Base-by-base conservation (phyloP, 2,329 filamentous ascomycete species). In the Xylariaceae sp. region DNA sequence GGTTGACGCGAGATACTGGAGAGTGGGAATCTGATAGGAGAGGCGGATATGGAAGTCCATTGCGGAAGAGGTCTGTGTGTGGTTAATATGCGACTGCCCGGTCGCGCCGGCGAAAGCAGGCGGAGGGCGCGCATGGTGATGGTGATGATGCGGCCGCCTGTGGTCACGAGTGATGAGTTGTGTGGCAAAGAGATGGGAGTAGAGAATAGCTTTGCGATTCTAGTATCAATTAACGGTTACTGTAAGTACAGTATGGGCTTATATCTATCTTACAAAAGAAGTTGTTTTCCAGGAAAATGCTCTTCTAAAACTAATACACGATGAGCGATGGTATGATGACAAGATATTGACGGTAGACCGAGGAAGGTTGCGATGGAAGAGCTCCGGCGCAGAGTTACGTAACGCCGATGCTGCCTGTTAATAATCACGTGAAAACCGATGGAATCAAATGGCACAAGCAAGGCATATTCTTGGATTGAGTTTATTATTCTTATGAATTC, bases 121-220 rank as follows among this genome's bases (percentile, higher is more conserved):
- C 60, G 64, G 15, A 61, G 57, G 51, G 62, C 60, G 34, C 61
- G 65, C 68, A 70, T 70, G 55, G 57, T 55, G 48, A 70, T 70
- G 55, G 57, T 55, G 48, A 17, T 53, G 51, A 37, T 34, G 34
- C 35, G 3, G 39, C 34, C 11, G 34, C n/a, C 30, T 39, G 49
- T 9, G 48, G 35, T 57, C 17, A 13, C 41, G 17, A 51, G 47
- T 13, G 47, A 30, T 30, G 23, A 1, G 23, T 5, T 10, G 10
- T 17, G 17, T n/a, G 7, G 47, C 17, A n/a, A 37, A 23, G 18
- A 47, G 23, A 17, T 17, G 6, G n/a, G 18, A 18, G 30, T 10
- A 30, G 48, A 18, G 17, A 34, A 35, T 53, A 44, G 41, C 3
- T 9, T 35, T 23, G 9, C 13, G 7, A 44, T 44, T 34, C 17